phyloP scores from a whole-genome alignment of 352 stramenopile genomes.

The Pythium myriotylum region DNA sequence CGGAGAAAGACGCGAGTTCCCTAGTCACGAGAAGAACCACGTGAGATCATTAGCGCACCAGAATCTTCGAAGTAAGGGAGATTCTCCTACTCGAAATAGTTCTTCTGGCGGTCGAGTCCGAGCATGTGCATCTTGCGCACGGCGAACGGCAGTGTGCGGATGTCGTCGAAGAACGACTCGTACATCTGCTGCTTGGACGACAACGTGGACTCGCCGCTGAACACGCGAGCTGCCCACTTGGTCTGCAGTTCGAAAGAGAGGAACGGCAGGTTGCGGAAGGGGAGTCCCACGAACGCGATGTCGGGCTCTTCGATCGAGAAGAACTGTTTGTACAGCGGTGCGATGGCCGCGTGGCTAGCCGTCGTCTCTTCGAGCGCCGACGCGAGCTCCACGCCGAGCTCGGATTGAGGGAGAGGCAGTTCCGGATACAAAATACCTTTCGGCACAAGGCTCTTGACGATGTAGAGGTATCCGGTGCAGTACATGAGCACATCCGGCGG shows the following conservation, averaged over 20 bases:
- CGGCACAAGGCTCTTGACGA: conserved; percentile 52
- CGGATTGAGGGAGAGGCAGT: conserved; percentile 10
- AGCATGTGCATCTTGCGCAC: conserved; percentile 76
- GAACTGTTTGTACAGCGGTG: conserved; percentile 77
- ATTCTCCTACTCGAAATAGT: conserved; percentile 21
- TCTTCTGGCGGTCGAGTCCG: conserved; percentile 34
- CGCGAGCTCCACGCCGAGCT: conserved; percentile 27
- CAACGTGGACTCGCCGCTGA: conserved; percentile 37
- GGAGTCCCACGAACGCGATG: conserved; percentile 69
- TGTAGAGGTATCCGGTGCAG: conserved; percentile 79
- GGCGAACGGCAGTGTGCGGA: conserved; percentile 41
- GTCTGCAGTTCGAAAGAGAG: conserved; percentile 79
- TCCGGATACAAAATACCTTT: conserved; percentile 46
- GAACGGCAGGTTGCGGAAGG: conserved; percentile 82
- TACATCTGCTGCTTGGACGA: conserved; percentile 77
- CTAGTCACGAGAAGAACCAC: conserved; percentile 11
- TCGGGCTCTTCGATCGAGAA: conserved; percentile 79
- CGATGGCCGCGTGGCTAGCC: conserved; percentile 39
- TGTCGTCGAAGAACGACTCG: conserved; percentile 50
- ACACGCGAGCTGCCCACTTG: conserved; percentile 70
- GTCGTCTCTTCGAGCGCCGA: conserved; percentile 41
- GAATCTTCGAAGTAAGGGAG: too few relatives aligned
- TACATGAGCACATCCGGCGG: conserved; percentile 77
- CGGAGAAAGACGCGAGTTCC: conserved; percentile 20
- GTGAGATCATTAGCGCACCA: neutral